Evolutionary conservation across 202 grass and related monocot genomes (phyloP).

Genomic region (Setaria italica): DNA sequence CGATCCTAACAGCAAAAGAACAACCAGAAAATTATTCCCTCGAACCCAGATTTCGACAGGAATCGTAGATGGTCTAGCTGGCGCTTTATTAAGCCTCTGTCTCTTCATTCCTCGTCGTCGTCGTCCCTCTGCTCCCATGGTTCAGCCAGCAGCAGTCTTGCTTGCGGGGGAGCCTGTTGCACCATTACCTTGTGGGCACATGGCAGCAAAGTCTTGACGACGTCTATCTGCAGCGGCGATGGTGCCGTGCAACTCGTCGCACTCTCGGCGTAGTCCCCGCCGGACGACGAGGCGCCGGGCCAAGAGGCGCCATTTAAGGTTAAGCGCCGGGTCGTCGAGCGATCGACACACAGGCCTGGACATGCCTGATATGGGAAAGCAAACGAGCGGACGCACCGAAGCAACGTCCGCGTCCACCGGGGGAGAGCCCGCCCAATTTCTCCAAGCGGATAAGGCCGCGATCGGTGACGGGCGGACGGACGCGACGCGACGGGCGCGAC

Average conservation of each 20-base stretch:
- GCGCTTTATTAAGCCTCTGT: too few species aligned
- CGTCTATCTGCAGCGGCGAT: background rate
- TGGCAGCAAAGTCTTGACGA: too few species aligned
- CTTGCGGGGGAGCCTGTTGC: too few species aligned
- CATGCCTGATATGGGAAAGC: background rate
- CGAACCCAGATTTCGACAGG: too few species aligned
- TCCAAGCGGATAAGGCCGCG: slow-evolving; percentile 3
- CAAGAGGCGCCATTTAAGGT: background rate
- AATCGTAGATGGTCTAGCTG: too few species aligned
- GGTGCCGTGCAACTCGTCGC: background rate
- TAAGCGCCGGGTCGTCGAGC: background rate
- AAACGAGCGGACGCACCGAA: background rate
- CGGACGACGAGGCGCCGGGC: background rate
- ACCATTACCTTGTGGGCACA: too few species aligned
- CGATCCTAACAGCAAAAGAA: too few species aligned
- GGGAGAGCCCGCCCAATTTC: background rate
- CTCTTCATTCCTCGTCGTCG: too few species aligned
- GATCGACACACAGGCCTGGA: background rate
- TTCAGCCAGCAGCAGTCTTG: too few species aligned
- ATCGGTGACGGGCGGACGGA: background rate
- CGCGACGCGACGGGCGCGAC: slow-evolving; percentile 28
- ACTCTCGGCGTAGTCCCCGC: background rate
- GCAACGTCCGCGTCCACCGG: background rate
- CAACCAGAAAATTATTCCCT: too few species aligned
- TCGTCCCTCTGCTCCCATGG: too few species aligned